Percentiles rank a stretch among this genome's conserved stretches.
Evolutionary conservation across 345 rosid genomes (phyloP).

Genomic region (Pseudoturritis turrita): DNA sequence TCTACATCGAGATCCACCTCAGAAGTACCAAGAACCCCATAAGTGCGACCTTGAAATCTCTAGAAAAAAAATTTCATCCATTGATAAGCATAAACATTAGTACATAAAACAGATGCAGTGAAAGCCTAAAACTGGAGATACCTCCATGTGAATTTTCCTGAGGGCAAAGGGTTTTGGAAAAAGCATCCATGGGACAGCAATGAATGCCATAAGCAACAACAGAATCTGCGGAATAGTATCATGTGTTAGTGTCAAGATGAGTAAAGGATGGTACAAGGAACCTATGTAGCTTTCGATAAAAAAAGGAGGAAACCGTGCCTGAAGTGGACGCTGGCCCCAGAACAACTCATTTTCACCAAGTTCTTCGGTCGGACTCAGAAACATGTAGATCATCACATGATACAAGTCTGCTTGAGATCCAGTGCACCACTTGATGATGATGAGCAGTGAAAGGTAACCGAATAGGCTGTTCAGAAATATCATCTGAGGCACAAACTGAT

Average conservation of each 20-base stretch:
- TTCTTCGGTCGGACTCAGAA: conserved; percentile 87
- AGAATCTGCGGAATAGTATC: conserved; percentile 51
- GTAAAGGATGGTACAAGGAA: conserved; percentile 9
- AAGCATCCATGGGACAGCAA: conserved; percentile 98
- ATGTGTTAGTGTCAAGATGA: neutral
- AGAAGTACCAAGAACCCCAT: conserved; percentile 79
- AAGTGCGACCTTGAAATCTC: conserved; percentile 95
- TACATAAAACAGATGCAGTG: neutral
- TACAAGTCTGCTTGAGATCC: conserved; percentile 99
- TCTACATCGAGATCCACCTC: conserved; percentile 71
- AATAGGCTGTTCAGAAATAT: conserved; percentile 91
- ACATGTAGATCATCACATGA: conserved; percentile 99
- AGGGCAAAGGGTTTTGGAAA: conserved; percentile 92
- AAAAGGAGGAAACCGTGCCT: conserved; percentile 42
- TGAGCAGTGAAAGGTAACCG: conserved; percentile 92
- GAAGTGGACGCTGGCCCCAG: conserved; percentile 93
- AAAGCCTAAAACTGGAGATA: conserved; percentile 23
- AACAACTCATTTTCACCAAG: conserved; percentile 89
- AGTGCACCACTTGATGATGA: conserved; percentile 92
- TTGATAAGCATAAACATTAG: neutral
- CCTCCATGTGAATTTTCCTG: conserved; percentile 82
- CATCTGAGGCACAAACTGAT: conserved; percentile 95
- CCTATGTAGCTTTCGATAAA: neutral
- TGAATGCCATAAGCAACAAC: conserved; percentile 65
- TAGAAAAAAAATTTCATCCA: conserved; percentile 13